Evolutionary conservation across 306 rosid genomes (phyloP).

Genomic region (Quercus alba): DNA sequence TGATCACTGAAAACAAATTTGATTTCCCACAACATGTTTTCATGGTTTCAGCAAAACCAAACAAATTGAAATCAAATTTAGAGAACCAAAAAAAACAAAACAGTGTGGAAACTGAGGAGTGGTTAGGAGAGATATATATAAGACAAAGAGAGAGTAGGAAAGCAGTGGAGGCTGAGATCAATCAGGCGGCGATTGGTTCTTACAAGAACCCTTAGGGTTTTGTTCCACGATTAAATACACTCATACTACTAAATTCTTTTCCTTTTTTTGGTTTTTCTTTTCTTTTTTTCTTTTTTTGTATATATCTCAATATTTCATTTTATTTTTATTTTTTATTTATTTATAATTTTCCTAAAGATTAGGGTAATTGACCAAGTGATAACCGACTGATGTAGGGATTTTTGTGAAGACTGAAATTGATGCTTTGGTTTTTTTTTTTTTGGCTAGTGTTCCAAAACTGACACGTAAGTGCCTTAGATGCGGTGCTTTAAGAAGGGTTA

Average conservation of each 20-base stretch:
- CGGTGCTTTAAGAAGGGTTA: neutral
- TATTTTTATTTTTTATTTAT: neutral
- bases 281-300: neutral
- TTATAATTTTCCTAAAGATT: slow-evolving; percentile 21
- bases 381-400: slow-evolving; percentile 33
- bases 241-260: slow-evolving; percentile 12
- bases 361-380: slow-evolving; percentile 61
- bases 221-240: slow-evolving; percentile 75
- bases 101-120: slow-evolving; percentile 7
- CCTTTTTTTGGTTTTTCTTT: neutral
- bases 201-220: slow-evolving; percentile 93
- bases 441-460: neutral
- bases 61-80: neutral
- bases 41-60: slow-evolving; percentile 8
- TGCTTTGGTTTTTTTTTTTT: neutral
- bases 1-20: neutral
- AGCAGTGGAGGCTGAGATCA: slow-evolving; percentile 27
- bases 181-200: slow-evolving; percentile 77
- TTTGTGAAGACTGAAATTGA: neutral
- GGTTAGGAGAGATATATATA: slow-evolving; percentile 7
- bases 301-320: slow-evolving; percentile 28
- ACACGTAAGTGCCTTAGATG: slow-evolving; percentile 24
- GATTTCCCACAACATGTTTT: neutral
- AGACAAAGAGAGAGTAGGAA: neutral
- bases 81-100: neutral